Base-by-base conservation (phyloP, 1,284 basidiomycete genomes). In the Cerioporus squamosus region DNA sequence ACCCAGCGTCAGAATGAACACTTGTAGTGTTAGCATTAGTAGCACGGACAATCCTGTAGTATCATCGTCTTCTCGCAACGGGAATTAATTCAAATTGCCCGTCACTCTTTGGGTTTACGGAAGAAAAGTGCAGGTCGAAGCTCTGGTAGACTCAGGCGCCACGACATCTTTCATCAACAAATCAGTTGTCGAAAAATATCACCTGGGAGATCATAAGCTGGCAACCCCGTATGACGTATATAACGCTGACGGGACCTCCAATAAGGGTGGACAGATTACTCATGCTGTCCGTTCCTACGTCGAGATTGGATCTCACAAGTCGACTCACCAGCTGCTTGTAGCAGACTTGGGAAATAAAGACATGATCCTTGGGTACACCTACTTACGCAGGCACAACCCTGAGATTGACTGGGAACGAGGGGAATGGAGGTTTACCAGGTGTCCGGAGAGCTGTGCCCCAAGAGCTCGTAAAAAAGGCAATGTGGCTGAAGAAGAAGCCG, bases 61-160 rank as follows among this genome's bases (percentile, higher is more conserved):
- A 38, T 36, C 29, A 8, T 26, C 26, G 17, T 40, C 26, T 55
- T 47, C 53, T 47, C 46, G 53, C 45, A 55, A 49, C 53, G 48
- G 45, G 53, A 55, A 55, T 39, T 47, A 36, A 40, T 55, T 55
- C 44, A 55, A 42, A 14, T 33, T 55, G 17, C 53, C 45, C n/a
- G 53, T 55, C 10, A 55, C 53, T 48, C 46, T 55, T 2, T 55
- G 53, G 53, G 53, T 55, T 23, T 55, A 55, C 36, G 53, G 46
- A 48, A 55, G 23, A 39, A 55, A 55, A 55, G 53, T 49, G 46
- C 46, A 55, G 53, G 44, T 43, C 46, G 53, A 55, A 43, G 53
- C 26, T 26, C 26, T 26, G 26, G 26, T 26, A 26, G 26, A 26
- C 26, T 55, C 53, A 49, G 53, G 53, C 31, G 53, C 53, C 53